Base-by-base conservation (phyloP, 2,329 filamentous ascomycete species). In the Alternaria sp. region DNA sequence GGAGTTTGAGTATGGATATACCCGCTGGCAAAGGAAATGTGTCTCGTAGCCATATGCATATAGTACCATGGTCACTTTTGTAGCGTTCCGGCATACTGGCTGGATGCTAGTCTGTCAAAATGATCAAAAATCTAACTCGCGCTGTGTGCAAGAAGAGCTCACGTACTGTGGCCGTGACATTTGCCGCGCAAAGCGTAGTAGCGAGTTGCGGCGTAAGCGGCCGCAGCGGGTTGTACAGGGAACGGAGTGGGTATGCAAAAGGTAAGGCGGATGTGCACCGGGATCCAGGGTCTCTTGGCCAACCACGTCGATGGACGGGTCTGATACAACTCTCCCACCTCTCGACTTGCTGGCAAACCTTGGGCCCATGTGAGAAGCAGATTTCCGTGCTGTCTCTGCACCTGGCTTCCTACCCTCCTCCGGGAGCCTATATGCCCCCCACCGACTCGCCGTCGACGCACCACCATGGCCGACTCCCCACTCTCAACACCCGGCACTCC, bases 401-500 rank as follows among this genome's bases (percentile, higher is more conserved):
- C 66, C 61, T 67, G 64, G 64, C 61, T 54, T 55, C 58, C 47
- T 11, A 47, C 25, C 52, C 53, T 65, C 61, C 69, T 67, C 67
- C 67, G 75, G 76, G 71, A 74, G 72, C 71, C 63, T 74, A 65
- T 63, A 73, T 73, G 69, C 66, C 71, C 30, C 69, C 62, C 54
- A 50, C 59, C 55, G 65, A 57, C 65, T 62, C 61, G 66, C 69
- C 74, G 72, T 67, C 65, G 63, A 66, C 69, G 69, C 59, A 65
- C 54, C 69, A 75, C 63, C 71, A 79, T 80, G 77, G 76, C 59
- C 63, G 72, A 70, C 66, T 75, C 74, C 66, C 72, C 75, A 61
- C 74, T 67, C 62, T 72, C 72, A 44, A 62, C 65, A 19, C 75
- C 75, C 61, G 67, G 66, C 62, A 73, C 70, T 17, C 69, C 69